These are phyloP conservation scores for Pancytospora philotis DNA, from an alignment of 371 early-diverging fungal species.

Conservation along the genomic window DNA sequence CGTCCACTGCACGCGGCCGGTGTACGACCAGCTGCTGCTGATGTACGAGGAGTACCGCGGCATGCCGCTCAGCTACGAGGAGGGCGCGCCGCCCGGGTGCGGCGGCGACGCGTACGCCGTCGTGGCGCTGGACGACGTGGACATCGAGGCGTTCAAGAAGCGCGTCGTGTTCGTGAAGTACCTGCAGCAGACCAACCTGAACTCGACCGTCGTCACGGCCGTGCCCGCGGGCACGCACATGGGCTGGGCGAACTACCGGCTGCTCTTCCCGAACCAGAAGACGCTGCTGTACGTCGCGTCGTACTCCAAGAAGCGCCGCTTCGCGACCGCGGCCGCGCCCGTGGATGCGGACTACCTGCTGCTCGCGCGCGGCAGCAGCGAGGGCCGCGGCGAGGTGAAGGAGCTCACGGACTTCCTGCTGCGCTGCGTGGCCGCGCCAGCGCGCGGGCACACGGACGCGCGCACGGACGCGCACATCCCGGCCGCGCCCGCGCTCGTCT, in stretches of 20 bases:
- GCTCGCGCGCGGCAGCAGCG: not conserved
- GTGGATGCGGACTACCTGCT: slow-evolving; percentile 12
- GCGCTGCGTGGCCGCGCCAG: no score
- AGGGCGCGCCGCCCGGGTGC: not conserved
- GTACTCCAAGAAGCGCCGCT: slow-evolving; percentile 1
- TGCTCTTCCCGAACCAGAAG: slow-evolving; percentile 2
- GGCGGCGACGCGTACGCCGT: not conserved
- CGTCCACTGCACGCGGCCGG: slow-evolving; percentile 16
- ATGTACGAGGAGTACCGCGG: slow-evolving; percentile 1
- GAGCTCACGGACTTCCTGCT: slow-evolving; percentile 10
- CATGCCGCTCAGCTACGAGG: slow-evolving; percentile 12
- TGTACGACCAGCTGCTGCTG: slow-evolving; percentile 26
- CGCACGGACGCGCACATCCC: not conserved
- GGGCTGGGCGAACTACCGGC: slow-evolving; percentile 18
- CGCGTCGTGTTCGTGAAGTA: slow-evolving; percentile 18
- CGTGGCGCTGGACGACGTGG: slow-evolving; percentile 15
- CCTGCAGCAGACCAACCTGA: not conserved
- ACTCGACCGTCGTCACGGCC: not conserved
- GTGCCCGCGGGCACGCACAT: slow-evolving; percentile 12
- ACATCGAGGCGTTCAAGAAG: slow-evolving; percentile 16
- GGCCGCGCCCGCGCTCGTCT: not conserved
- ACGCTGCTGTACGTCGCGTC: slow-evolving; percentile 1
- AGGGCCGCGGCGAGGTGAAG: not conserved
- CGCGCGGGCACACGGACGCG: not conserved
- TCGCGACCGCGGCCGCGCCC: not conserved